Evolutionary conservation across 1,284 basidiomycete genomes (phyloP).

Genomic region (Athelia sp.): DNA sequence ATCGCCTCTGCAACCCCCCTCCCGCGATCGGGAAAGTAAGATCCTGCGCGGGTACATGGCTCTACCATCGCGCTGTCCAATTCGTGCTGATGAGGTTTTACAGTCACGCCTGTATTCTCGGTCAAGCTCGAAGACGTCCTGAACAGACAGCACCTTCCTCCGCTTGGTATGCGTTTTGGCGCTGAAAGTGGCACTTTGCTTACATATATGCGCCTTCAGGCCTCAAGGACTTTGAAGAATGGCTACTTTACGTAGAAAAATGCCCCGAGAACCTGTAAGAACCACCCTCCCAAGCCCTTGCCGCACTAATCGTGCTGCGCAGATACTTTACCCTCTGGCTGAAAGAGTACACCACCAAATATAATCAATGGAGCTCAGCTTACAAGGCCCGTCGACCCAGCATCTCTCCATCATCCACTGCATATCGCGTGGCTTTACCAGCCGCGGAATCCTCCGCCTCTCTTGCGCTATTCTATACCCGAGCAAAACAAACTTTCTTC

Average conservation of each 20-base stretch:
- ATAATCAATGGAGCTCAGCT: conserved; percentile 53
- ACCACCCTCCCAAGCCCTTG: neutral
- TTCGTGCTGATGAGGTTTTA: conserved; percentile 4
- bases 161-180: conserved; percentile 39
- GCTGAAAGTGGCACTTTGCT: neutral
- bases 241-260: conserved; percentile 69
- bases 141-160: conserved; percentile 65
- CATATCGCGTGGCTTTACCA: conserved; percentile 26
- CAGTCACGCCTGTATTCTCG: conserved; percentile 54
- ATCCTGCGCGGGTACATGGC: conserved; percentile 45
- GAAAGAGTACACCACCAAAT: conserved; percentile 56
- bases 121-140: conserved; percentile 66
- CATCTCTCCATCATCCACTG: conserved; percentile 3
- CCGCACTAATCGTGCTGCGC: conserved; percentile 1
- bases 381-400: conserved; percentile 28
- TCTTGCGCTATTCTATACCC: conserved; percentile 65
- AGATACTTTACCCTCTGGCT: conserved; percentile 77
- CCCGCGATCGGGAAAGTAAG: conserved; percentile 60
- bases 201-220: conserved; percentile 28
- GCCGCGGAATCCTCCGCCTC: conserved; percentile 41
- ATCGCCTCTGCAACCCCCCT: conserved; percentile 64
- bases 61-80: neutral
- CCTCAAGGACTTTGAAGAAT: conserved; percentile 78
- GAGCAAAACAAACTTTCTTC: conserved; percentile 75
- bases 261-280: conserved; percentile 64